Evolutionary conservation across 441 rosid genomes (phyloP).

Genomic region (Omphalea diandra): DNA sequence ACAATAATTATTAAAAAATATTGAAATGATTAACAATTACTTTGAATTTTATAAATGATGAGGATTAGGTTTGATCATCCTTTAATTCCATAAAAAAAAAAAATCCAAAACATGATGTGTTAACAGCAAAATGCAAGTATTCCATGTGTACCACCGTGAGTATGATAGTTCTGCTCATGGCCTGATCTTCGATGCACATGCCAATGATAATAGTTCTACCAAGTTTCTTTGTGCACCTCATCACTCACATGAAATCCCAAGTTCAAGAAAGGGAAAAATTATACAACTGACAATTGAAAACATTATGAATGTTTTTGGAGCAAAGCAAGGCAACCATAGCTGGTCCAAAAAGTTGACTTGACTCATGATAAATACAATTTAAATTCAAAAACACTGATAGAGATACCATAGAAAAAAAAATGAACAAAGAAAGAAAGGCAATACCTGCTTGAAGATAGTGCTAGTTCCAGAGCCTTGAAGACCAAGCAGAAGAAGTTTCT

Average conservation of each 20-base stretch:
- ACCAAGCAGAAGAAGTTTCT: constrained; percentile 74
- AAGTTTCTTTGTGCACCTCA: not conserved
- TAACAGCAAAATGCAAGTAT: too few species aligned
- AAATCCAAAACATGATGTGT: too few species aligned
- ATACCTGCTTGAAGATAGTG: constrained; percentile 85
- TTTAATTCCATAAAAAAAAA: too few species aligned
- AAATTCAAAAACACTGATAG: constrained; percentile 1
- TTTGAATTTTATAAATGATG: too few species aligned
- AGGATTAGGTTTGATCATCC: too few species aligned
- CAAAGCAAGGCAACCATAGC: not conserved
- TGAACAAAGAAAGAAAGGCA: constrained; percentile 7
- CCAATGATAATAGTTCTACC: not conserved
- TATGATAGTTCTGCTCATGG: too few species aligned
- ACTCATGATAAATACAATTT: not conserved
- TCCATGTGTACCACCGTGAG: too few species aligned
- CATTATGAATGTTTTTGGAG: not conserved
- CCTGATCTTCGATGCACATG: too few species aligned
- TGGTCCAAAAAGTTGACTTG: not conserved
- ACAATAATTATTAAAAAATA: too few species aligned
- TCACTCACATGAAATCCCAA: not conserved
- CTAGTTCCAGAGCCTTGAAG: constrained; percentile 77
- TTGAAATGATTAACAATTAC: too few species aligned
- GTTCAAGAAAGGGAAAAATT: not conserved
- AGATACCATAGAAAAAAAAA: not conserved
- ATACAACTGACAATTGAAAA: not conserved